Percentiles rank a stretch among this genome's conserved stretches.
These are phyloP conservation scores for Macrolepiota albuminosa DNA, from an alignment of 768 basidiomycete species.

Conservation along the genomic window DNA sequence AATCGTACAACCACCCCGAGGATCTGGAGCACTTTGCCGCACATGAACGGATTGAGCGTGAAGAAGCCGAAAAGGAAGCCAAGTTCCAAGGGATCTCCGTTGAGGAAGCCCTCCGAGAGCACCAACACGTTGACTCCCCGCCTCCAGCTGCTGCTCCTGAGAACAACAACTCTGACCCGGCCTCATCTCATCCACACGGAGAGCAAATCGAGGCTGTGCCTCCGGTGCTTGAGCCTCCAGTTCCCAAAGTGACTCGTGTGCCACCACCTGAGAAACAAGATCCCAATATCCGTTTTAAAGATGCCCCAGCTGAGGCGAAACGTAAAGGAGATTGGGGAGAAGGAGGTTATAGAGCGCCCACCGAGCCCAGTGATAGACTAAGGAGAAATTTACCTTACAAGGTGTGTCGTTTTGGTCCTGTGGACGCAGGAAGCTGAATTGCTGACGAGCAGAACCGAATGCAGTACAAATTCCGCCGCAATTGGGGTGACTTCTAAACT, in stretches of 20 bases:
- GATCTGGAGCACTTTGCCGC: slow-evolving; percentile 89
- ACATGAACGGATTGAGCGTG: slow-evolving; percentile 79
- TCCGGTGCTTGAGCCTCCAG: slow-evolving; percentile 21
- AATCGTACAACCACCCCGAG: slow-evolving; percentile 91
- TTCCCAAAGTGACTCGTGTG: slow-evolving; percentile 51
- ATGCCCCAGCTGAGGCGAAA: slow-evolving; percentile 47
- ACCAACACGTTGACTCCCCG: slow-evolving; percentile 30
- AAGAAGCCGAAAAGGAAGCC: slow-evolving; percentile 83
- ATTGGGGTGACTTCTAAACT: slow-evolving; percentile 79
- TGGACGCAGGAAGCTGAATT: slow-evolving; percentile 19
- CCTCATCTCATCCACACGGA: slow-evolving; percentile 30
- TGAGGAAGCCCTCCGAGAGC: slow-evolving; percentile 58
- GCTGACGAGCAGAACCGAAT: slow-evolving; percentile 54
- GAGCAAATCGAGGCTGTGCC: slow-evolving; percentile 23
- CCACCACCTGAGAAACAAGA: slow-evolving; percentile 68
- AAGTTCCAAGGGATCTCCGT: slow-evolving; percentile 78
- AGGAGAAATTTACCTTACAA: slow-evolving; percentile 87
- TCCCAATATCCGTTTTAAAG: slow-evolving; percentile 55
- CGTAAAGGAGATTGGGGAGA: slow-evolving; percentile 67
- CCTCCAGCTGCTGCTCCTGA: slow-evolving; percentile 8
- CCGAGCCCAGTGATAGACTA: slow-evolving; percentile 69
- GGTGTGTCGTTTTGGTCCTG: slow-evolving; percentile 37
- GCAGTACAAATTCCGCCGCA: slow-evolving; percentile 89
- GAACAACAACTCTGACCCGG: slow-evolving; percentile 5
- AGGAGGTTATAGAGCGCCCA: slow-evolving; percentile 69